Conservation (phyloP, 78 protist species). For the Polysphondylium violaceum region DNA sequence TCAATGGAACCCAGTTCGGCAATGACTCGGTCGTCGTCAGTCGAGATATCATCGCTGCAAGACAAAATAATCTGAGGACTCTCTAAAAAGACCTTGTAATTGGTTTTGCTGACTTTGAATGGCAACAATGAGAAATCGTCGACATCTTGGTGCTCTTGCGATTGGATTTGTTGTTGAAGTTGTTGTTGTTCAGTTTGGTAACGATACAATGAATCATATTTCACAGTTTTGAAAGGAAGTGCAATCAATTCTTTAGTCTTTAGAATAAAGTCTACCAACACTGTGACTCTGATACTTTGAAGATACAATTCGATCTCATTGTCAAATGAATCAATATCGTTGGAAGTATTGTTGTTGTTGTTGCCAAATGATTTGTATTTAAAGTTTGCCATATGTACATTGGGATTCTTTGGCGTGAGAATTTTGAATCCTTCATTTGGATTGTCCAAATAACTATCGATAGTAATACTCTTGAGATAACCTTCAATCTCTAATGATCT, state of each 20-base stretch:
- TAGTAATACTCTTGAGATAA: constrained; percentile 38
- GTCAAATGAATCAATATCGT: constrained; percentile 13
- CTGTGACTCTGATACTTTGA: constrained; percentile 48
- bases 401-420: constrained; percentile 47
- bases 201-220: constrained; percentile 60
- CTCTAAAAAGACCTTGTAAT: constrained; percentile 44
- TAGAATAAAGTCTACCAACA: constrained; percentile 60
- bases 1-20: constrained; percentile 65
- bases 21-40: constrained; percentile 51
- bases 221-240: constrained; percentile 74
- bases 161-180: background rate
- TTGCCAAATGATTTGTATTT: constrained; percentile 29
- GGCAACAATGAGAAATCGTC: background rate
- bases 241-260: constrained; percentile 23
- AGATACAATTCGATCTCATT: constrained; percentile 51
- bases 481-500: constrained; percentile 29
- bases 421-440: constrained; percentile 48
- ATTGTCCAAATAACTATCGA: constrained; percentile 32
- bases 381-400: constrained; percentile 69
- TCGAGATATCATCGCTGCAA: constrained; percentile 44
- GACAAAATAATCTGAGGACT: constrained; percentile 70
- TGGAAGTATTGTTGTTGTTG: background rate
- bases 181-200: constrained; percentile 33
- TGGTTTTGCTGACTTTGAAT: constrained; percentile 42
- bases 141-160: background rate